These are phyloP conservation scores for Tylopilus sp. DNA, from an alignment of 768 basidiomycete genomes.

Conservation along the genomic window DNA sequence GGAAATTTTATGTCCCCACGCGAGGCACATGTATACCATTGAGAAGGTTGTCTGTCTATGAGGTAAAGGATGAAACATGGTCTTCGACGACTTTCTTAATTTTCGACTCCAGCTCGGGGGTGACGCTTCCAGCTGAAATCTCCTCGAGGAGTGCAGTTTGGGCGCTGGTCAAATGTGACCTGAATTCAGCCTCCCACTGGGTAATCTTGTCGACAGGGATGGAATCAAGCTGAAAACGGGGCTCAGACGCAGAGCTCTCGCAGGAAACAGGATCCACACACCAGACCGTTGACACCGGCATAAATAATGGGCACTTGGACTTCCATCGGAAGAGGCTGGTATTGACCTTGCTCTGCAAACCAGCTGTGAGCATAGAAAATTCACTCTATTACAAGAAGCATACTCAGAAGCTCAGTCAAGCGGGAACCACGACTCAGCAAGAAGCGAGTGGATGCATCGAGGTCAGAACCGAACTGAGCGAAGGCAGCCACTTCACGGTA, in stretches of 20 bases:
- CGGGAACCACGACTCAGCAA: conserved; percentile 96
- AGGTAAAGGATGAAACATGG: conserved; percentile 78
- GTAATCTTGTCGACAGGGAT: conserved; percentile 95
- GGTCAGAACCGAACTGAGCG: conserved; percentile 99
- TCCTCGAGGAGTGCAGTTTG: conserved; percentile 78
- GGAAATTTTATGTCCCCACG: conserved; percentile 20
- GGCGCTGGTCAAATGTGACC: conserved; percentile 73
- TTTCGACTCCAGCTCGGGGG: conserved; percentile 86
- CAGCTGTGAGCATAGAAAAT: conserved; percentile 11
- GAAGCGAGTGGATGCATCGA: conserved; percentile 99
- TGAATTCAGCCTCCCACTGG: conserved; percentile 91
- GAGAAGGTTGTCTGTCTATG: conserved; percentile 36
- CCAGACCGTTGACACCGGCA: conserved; percentile 99
- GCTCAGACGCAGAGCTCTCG: neutral
- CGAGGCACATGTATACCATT: conserved; percentile 7
- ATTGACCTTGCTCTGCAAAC: conserved; percentile 90
- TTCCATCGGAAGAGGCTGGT: conserved; percentile 92
- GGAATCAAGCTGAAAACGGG: conserved; percentile 67
- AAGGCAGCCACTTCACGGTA: conserved; percentile 99
- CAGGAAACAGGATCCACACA: conserved; percentile 35
- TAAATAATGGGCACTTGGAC: conserved; percentile 98
- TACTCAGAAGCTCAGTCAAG: conserved; percentile 93
- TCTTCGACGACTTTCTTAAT: conserved; percentile 95
- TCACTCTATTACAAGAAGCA: conserved; percentile 18
- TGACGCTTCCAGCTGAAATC: conserved; percentile 80